Evolutionary conservation across 1,284 basidiomycete species (phyloP).

Genomic region (Cutaneotrichosporon arboriforme): DNA sequence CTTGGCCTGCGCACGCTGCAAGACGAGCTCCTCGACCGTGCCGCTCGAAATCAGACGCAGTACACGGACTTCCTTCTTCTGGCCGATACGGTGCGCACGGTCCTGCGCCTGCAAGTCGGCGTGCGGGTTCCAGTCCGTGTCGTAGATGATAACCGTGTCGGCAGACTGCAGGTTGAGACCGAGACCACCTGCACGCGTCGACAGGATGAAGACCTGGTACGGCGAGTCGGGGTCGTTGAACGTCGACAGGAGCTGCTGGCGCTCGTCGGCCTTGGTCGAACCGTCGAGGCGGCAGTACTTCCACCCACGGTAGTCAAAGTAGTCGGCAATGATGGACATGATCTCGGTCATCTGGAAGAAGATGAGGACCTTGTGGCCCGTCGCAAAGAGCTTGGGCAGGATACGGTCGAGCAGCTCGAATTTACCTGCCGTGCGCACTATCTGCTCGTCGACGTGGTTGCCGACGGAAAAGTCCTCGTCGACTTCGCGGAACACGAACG

Average conservation of each 20-base stretch:
- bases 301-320: slow-evolving; percentile 82
- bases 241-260: slow-evolving; percentile 77
- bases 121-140: slow-evolving; percentile 84
- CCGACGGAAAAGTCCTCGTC: slow-evolving; percentile 58
- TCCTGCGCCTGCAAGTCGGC: slow-evolving; percentile 83
- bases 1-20: slow-evolving; percentile 90
- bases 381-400: slow-evolving; percentile 88
- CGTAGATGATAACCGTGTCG: slow-evolving; percentile 90
- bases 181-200: slow-evolving; percentile 93
- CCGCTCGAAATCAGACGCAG: slow-evolving; percentile 95
- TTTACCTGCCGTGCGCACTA: slow-evolving; percentile 86
- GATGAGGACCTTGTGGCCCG: slow-evolving; percentile 83
- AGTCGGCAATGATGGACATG: slow-evolving; percentile 99
- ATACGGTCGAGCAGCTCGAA: slow-evolving; percentile 91
- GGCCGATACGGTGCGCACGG: slow-evolving; percentile 96
- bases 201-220: slow-evolving; percentile 90
- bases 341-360: slow-evolving; percentile 99
- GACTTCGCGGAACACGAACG: slow-evolving; percentile 91
- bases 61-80: slow-evolving; percentile 96
- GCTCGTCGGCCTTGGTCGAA: slow-evolving; percentile 96
- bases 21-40: slow-evolving; percentile 96
- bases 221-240: slow-evolving; percentile 92
- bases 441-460: slow-evolving; percentile 69
- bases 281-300: slow-evolving; percentile 94
- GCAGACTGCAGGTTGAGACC: slow-evolving; percentile 97